Percentiles rank a stretch among this genome's conserved stretches.
Conservation (phyloP, 306 rosid species). For the Dicorynia guianensis region DNA sequence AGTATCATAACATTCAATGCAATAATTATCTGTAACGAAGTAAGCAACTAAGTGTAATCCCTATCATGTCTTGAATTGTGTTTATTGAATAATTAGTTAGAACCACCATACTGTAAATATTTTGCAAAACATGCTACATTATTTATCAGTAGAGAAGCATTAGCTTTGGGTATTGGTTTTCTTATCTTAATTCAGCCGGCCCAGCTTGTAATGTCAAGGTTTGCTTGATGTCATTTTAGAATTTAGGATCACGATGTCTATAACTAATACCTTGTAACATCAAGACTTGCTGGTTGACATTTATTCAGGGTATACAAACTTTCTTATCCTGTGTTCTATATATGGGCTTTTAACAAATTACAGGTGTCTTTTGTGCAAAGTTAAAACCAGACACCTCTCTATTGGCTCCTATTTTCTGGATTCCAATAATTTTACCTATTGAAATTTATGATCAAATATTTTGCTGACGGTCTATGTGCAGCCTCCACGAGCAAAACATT, state of each 20-base stretch:
- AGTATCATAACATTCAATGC: conserved; percentile 2
- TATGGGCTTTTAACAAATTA: conserved; percentile 32
- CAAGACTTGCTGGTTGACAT: background rate
- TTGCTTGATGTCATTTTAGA: conserved; percentile 7
- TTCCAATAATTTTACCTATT: conserved; percentile 32
- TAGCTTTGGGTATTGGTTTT: conserved; percentile 25
- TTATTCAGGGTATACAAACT: conserved; percentile 17
- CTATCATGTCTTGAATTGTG: conserved; percentile 32
- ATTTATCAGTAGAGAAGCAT: background rate
- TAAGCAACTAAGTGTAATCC: conserved; percentile 17
- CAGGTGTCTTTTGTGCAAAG: conserved; percentile 18
- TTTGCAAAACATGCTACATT: background rate
- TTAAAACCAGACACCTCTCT: background rate
- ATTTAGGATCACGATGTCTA: background rate
- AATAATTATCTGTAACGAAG: conserved; percentile 1
- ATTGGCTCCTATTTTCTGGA: conserved; percentile 13
- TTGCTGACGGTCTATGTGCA: conserved; percentile 51
- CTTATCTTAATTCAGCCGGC: conserved; percentile 17
- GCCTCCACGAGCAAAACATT: conserved; percentile 98
- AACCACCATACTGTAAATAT: conserved; percentile 2
- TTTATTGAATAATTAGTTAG: conserved; percentile 28
- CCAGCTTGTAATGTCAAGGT: conserved; percentile 18
- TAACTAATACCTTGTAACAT: background rate
- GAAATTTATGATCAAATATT: conserved; percentile 38
- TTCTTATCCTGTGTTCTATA: conserved; percentile 28